A percentile compares a stretch with the other conserved stretches of the same genome.
Evolutionary conservation across 2,329 filamentous ascomycete genomes (phyloP).

Genomic region (Phialophora chinensis): DNA sequence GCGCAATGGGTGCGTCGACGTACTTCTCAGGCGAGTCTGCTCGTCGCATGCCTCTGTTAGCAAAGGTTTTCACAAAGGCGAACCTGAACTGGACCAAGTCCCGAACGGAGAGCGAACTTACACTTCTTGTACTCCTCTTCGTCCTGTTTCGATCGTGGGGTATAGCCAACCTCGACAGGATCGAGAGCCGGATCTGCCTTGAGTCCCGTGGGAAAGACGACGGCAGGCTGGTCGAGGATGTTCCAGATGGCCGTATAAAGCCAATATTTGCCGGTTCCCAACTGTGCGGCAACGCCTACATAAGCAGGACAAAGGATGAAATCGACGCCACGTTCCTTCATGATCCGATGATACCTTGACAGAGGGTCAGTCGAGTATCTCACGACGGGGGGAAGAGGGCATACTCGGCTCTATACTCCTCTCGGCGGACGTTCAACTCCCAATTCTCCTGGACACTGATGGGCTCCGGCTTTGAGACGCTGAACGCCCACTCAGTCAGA

Average conservation of each 20-base stretch:
- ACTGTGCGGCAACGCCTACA: conserved; percentile 59
- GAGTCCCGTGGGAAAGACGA: conserved; percentile 62
- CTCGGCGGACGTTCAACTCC: conserved; percentile 47
- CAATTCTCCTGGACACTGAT: conserved; percentile 47
- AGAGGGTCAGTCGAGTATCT: no score
- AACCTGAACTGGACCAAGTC: no score
- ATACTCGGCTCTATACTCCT: conserved; percentile 58
- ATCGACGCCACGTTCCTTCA: conserved; percentile 34
- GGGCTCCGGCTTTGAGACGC: conserved; percentile 44
- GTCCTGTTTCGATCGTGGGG: conserved; percentile 48
- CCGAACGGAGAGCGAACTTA: conserved; percentile 35
- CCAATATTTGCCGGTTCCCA: conserved; percentile 64
- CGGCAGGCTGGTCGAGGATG: conserved; percentile 68
- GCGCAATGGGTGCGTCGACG: conserved; percentile 56
- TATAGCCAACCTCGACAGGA: conserved; percentile 9
- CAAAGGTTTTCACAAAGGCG: no score
- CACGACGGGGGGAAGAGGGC: conserved; percentile 9
- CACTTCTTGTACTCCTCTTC: conserved; percentile 50
- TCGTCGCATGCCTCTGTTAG: no score
- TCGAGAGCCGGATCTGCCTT: conserved; percentile 44
- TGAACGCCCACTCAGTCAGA: conserved; percentile 62
- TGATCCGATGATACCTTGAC: no score
- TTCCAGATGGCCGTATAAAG: conserved; percentile 73
- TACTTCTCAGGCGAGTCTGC: conserved; percentile 50
- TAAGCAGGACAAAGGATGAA: conserved; percentile 59